phyloP scores from a whole-genome alignment of 768 basidiomycete species.

The Cantharellus anzutake region DNA sequence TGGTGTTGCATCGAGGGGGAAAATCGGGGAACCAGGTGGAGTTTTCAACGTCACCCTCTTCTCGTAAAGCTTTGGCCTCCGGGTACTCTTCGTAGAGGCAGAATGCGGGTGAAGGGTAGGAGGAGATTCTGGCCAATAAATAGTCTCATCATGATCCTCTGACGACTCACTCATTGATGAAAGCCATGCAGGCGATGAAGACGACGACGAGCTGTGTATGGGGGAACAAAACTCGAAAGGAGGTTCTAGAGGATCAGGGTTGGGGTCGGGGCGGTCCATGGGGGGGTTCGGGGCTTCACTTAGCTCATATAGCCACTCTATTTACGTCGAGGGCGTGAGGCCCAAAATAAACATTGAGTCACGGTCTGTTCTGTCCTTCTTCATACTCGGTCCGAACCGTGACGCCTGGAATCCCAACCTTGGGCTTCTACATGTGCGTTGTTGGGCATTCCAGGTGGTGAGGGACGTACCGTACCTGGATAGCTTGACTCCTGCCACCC shows the following conservation, averaged over 20 bases:
- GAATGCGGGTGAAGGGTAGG: not conserved
- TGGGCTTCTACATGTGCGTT: conserved; percentile 63
- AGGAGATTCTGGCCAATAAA: not conserved
- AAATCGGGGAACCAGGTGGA: not conserved
- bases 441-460: conserved; percentile 54
- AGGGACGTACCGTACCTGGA: conserved; percentile 24
- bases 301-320: too few species aligned
- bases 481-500: conserved; percentile 20
- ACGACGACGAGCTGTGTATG: not conserved
- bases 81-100: not conserved
- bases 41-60: not conserved
- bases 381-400: too few species aligned
- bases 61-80: not conserved
- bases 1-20: not conserved
- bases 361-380: too few species aligned
- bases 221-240: not conserved
- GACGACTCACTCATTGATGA: not conserved
- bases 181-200: not conserved
- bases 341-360: too few species aligned
- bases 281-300: too few species aligned
- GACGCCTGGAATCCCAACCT: conserved; percentile 45
- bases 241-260: not conserved
- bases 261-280: too few species aligned
- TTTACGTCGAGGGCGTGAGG: too few species aligned
- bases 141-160: not conserved